A percentile compares a stretch with the other conserved stretches of the same genome.
Evolutionary conservation across 2,329 filamentous ascomycete genomes (phyloP).

Genomic region (Moelleriella libera): DNA sequence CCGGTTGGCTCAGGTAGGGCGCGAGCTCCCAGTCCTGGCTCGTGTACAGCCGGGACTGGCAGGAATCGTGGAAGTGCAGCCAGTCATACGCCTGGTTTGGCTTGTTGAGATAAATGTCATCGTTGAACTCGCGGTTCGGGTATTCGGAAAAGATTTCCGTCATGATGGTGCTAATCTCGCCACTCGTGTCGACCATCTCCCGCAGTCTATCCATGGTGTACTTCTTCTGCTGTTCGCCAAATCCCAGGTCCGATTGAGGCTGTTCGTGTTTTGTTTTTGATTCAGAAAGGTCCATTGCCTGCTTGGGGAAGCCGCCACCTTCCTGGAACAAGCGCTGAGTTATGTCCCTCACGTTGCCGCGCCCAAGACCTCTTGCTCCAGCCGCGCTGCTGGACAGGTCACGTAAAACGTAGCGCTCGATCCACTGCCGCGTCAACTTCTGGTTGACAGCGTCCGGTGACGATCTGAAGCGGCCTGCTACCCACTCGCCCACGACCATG

Average conservation of each 20-base stretch:
- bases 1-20: constrained; percentile 73
- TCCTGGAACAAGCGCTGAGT: constrained; percentile 67
- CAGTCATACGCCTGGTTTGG: constrained; percentile 83
- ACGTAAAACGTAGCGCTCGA: constrained; percentile 56
- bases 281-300: constrained; percentile 22
- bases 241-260: constrained; percentile 48
- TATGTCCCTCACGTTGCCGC: constrained; percentile 60
- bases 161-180: constrained; percentile 65
- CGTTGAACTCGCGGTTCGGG: constrained; percentile 78
- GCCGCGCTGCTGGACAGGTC: constrained; percentile 59
- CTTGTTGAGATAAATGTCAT: constrained; percentile 82
- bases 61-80: constrained; percentile 82
- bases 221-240: constrained; percentile 59
- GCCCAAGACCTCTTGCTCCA: constrained; percentile 55
- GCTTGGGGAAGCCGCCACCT: constrained; percentile 62
- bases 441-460: constrained; percentile 22
- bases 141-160: constrained; percentile 79
- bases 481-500: constrained; percentile 82
- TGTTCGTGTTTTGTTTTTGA: constrained; percentile 36
- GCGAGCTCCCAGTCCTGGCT: constrained; percentile 86
- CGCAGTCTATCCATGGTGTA: constrained; percentile 56
- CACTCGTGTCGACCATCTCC: constrained; percentile 67
- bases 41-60: constrained; percentile 66
- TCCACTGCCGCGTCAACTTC: constrained; percentile 58
- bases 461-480: constrained; percentile 54